Evolutionary conservation across 495 filamentous ascomycete genomes (phyloP).

Genomic region (Bacidia gigantensis): DNA sequence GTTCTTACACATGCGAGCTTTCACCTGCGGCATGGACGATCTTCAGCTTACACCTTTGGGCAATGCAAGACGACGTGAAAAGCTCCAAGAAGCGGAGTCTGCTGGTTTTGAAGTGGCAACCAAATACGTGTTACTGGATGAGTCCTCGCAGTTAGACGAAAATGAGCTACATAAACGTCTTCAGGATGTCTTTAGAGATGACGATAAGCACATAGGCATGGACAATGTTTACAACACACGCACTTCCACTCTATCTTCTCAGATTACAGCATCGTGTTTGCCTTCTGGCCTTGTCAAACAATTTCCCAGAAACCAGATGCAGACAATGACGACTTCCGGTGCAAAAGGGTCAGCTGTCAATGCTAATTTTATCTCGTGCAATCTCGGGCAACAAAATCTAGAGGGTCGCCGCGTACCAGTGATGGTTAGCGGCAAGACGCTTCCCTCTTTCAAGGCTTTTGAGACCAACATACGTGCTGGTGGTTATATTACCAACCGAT

Average conservation of each 20-base stretch:
- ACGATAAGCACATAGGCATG: conserved; percentile 73
- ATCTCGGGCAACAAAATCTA: conserved; percentile 90
- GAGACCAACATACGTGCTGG: conserved; percentile 83
- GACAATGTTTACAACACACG: conserved; percentile 73
- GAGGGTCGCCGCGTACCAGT: conserved; percentile 90
- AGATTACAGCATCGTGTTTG: conserved; percentile 64
- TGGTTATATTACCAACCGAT: conserved; percentile 88
- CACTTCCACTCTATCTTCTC: conserved; percentile 57
- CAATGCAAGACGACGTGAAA: conserved; percentile 54
- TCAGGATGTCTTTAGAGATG: conserved; percentile 82
- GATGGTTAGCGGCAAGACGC: conserved; percentile 94
- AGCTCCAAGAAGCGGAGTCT: conserved; percentile 50
- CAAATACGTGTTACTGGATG: conserved; percentile 81
- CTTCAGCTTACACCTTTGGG: conserved; percentile 72
- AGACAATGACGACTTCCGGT: conserved; percentile 92
- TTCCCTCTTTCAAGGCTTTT: conserved; percentile 87
- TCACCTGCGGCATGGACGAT: conserved; percentile 96
- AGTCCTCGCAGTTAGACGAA: conserved; percentile 44
- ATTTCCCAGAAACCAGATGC: conserved; percentile 97
- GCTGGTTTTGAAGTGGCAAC: conserved; percentile 73
- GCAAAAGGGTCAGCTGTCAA: conserved; percentile 91
- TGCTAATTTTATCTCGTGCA: conserved; percentile 93
- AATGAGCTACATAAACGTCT: conserved; percentile 59
- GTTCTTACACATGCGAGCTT: conserved; percentile 82
- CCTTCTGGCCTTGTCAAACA: conserved; percentile 73